A percentile compares a stretch with the other conserved stretches of the same genome.
These are phyloP conservation scores for Erodium texanum DNA, from an alignment of 441 rosid species.

Conservation along the genomic window DNA sequence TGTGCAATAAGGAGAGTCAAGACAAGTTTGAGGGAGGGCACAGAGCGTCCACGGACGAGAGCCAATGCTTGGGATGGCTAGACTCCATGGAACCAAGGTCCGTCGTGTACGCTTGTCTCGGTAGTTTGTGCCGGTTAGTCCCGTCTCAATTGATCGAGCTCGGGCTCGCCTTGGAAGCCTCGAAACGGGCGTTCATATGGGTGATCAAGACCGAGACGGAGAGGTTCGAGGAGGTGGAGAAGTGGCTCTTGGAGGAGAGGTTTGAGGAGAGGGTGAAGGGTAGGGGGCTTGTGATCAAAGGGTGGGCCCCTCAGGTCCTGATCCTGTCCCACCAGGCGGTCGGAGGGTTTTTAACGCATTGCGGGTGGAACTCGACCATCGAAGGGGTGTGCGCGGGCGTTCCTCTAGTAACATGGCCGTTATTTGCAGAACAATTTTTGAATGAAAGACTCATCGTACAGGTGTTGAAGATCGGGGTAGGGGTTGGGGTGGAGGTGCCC, in stretches of 20 bases:
- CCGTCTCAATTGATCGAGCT: conserved; percentile 26
- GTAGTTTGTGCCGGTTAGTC: conserved; percentile 22
- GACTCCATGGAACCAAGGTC: conserved; percentile 20
- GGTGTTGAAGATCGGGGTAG: conserved; percentile 20
- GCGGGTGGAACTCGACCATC: not conserved
- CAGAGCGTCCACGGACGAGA: conserved; percentile 16
- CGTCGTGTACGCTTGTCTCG: conserved; percentile 33
- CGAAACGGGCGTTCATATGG: conserved; percentile 41
- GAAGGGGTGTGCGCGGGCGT: conserved; percentile 26
- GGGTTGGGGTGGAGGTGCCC: conserved; percentile 21
- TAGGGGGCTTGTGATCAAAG: conserved; percentile 37
- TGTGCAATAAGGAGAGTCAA: conserved; percentile 21
- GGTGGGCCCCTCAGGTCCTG: conserved; percentile 55
- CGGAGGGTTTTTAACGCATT: conserved; percentile 42
- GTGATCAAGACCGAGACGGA: conserved; percentile 27
- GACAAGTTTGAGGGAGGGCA: conserved; percentile 32
- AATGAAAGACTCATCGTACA: conserved; percentile 30
- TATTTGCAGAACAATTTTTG: conserved; percentile 33
- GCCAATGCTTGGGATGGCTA: conserved; percentile 27
- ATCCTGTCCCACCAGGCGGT: conserved; percentile 41
- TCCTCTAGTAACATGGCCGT: conserved; percentile 42
- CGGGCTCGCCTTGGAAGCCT: conserved; percentile 33
- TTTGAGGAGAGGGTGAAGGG: conserved; percentile 17
- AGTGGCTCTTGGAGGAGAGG: conserved; percentile 33
- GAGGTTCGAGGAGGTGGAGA: conserved; percentile 20